Evolutionary conservation across 805 yeast species (phyloP).

Genomic region (Saccharomyces jurei): DNA sequence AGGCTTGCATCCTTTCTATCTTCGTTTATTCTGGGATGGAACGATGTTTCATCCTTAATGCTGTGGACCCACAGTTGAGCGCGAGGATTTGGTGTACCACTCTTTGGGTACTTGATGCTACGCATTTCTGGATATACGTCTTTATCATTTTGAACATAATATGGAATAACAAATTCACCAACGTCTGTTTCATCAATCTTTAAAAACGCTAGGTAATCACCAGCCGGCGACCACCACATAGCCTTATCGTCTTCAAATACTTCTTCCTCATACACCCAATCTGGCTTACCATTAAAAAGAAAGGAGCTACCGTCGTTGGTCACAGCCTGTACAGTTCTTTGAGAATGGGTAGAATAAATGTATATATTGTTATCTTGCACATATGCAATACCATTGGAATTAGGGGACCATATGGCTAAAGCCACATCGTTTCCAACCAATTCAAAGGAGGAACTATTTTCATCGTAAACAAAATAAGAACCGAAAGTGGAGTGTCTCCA

Average conservation of each 20-base stretch:
- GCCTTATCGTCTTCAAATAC: conserved; percentile 51
- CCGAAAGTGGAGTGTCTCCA: conserved; percentile 47
- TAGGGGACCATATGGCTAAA: conserved; percentile 66
- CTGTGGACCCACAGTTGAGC: conserved; percentile 48
- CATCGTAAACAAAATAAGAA: conserved; percentile 37
- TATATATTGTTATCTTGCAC: conserved; percentile 66
- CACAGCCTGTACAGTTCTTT: conserved; percentile 18
- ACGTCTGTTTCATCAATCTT: conserved; percentile 69
- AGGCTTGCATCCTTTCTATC: conserved; percentile 33
- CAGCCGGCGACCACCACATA: conserved; percentile 67
- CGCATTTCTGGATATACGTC: conserved; percentile 54
- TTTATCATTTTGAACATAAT: conserved; percentile 52
- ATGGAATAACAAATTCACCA: conserved; percentile 65
- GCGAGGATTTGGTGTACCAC: conserved; percentile 69
- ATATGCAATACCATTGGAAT: conserved; percentile 55
- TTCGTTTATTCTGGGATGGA: conserved; percentile 36
- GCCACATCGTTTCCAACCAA: conserved; percentile 32
- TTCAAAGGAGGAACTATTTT: conserved; percentile 18
- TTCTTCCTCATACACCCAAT: conserved; percentile 84
- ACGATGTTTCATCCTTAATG: conserved; percentile 23
- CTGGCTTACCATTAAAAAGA: conserved; percentile 62
- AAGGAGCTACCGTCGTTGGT: conserved; percentile 43
- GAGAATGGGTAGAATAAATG: conserved; percentile 35
- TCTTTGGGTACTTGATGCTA: conserved; percentile 71
- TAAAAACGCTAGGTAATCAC: conserved; percentile 54